Base-by-base conservation (phyloP, 1,284 basidiomycete genomes). In the Porodaedalea pini region DNA sequence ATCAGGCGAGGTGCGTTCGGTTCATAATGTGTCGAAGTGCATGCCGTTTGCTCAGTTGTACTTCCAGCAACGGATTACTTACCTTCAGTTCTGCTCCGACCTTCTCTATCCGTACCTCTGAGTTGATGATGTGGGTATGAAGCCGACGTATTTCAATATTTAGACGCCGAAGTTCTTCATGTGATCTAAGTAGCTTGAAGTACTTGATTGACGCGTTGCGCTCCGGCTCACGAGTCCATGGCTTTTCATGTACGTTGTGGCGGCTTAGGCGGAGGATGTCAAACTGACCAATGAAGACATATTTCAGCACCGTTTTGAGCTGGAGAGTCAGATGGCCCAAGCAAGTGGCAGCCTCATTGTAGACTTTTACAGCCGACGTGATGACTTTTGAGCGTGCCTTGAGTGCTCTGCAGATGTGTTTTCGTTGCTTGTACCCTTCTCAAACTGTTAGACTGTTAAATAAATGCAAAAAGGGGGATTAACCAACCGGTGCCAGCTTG, bases 271-370 rank as follows among this genome's bases (percentile, higher is more conserved):
- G 61, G 0, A 77, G 66, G 0, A 76, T 66, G 13, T 64, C 60
- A 55, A 76, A 74, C 37, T 76, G 69, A 1, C 67, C 68, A 1
- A 75, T 58, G 48, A 73, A 73, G 1, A 60, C 53, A 59, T 71
- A 72, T 7, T 71, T 61, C 0, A 67, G 63, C 1, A 73, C 66
- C 19, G 67, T 52, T 1, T 55, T n/a, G 65, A 67, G 70, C 11
- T 70, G 63, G 23, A 75, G 61, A 0, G 52, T 54, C 0, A 64
- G 64, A 0, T 62, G 62, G 2, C 39, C 41, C 2, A 71, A 43
- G 2, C 43, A 37, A 0, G 21, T 19, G 7, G 69, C 70, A 4
- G 65, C 62, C 6, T n/a, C 32, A 49, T 73, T 73, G 53, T 69
- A 72, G 2, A 44, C 39, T 11, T 65, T 59, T 27, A 70, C 53